Conservation (phyloP, 768 basidiomycete genomes). For the Hericium rajendrae region DNA sequence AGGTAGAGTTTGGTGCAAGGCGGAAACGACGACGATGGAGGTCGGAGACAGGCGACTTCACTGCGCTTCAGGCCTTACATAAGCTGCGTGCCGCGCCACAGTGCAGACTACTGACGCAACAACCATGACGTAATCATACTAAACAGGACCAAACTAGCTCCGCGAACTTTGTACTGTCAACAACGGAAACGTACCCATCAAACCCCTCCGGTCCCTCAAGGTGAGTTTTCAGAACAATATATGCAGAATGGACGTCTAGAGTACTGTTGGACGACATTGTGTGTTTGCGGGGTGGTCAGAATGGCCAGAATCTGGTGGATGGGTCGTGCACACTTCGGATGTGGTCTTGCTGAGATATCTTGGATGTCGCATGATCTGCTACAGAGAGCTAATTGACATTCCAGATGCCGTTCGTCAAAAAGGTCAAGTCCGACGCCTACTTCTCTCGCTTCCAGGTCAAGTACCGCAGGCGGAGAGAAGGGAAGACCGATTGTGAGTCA, state of each 20-base stretch:
- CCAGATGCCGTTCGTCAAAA: conserved; percentile 95
- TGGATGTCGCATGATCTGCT: not conserved
- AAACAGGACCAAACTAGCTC: not conserved
- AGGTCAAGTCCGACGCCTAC: conserved; percentile 93
- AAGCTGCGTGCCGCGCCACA: too few species aligned
- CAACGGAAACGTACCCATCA: not conserved
- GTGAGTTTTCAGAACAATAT: conserved; percentile 20
- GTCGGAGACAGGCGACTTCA: not conserved
- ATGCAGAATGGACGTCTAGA: too few species aligned
- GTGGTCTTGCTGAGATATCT: not conserved
- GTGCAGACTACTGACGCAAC: not conserved
- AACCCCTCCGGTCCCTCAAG: conserved; percentile 23
- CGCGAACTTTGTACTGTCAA: not conserved
- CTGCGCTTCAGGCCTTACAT: too few species aligned
- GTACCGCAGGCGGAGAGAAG: conserved; percentile 94
- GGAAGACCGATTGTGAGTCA: conserved; percentile 87
- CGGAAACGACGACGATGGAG: conserved; percentile 19
- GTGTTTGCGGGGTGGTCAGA: too few species aligned
- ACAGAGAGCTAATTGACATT: conserved; percentile 4
- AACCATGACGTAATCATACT: not conserved
- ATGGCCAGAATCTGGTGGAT: not conserved
- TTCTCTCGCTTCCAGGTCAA: conserved; percentile 98
- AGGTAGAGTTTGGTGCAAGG: not conserved
- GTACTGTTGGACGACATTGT: too few species aligned
- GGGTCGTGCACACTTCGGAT: conserved; percentile 1